These are phyloP conservation scores for Zopfia rhizophila DNA, from an alignment of 2,329 filamentous ascomycete species.

Conservation along the genomic window DNA sequence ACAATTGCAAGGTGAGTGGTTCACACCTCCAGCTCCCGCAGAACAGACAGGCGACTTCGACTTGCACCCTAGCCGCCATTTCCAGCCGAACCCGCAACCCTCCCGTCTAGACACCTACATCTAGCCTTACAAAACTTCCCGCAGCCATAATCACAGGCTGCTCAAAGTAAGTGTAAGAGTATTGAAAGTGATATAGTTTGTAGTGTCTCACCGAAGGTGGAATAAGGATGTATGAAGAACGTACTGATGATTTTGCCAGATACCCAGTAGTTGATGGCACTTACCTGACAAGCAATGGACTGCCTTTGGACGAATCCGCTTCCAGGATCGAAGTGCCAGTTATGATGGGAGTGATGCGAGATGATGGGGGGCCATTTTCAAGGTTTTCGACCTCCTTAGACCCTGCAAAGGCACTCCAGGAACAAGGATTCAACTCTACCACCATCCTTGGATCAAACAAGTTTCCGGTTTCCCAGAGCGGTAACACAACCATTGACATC, in stretches of 20 bases:
- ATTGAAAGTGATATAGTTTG: too few species aligned
- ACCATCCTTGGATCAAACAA: slow-evolving; percentile 24
- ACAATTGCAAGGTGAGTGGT: slow-evolving; percentile 23
- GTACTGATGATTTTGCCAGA: slow-evolving; percentile 16
- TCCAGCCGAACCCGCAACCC: too few species aligned
- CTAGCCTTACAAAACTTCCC: too few species aligned
- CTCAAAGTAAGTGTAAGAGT: too few species aligned
- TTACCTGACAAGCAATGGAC: slow-evolving; percentile 36
- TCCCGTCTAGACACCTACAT: too few species aligned
- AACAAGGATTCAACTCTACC: slow-evolving; percentile 28
- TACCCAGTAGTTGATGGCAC: slow-evolving; percentile 47
- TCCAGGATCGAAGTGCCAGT: slow-evolving; percentile 31
- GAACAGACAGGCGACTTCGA: too few species aligned
- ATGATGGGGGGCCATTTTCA: slow-evolving; percentile 45
- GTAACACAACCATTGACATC: slow-evolving; percentile 45
- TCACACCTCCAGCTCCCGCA: too few species aligned
- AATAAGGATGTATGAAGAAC: too few species aligned
- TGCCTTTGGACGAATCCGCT: slow-evolving; percentile 31
- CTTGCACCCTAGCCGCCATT: too few species aligned
- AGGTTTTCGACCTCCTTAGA: slow-evolving; percentile 35
- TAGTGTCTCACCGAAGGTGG: too few species aligned
- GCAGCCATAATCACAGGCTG: too few species aligned
- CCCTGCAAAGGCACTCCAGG: slow-evolving; percentile 30
- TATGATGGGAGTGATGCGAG: slow-evolving; percentile 42
- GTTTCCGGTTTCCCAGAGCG: slow-evolving; percentile 33